These are phyloP conservation scores for Cordyceps fumosorosea DNA, from an alignment of 2,329 filamentous ascomycete genomes.

Conservation along the genomic window DNA sequence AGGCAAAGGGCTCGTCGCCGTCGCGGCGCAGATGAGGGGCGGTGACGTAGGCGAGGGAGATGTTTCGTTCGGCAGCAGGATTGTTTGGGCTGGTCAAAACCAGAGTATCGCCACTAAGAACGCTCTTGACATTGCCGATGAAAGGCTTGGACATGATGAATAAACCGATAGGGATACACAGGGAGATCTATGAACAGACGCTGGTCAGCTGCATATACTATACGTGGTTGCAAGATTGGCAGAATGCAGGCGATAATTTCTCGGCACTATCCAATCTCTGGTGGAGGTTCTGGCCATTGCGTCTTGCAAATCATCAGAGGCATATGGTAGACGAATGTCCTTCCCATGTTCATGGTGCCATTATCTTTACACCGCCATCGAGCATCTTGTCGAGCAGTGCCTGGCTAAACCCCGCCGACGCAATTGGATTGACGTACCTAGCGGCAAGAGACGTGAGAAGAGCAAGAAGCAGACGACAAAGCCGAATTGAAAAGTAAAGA, in stretches of 20 bases:
- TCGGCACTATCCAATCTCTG: not conserved
- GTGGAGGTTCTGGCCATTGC: not conserved
- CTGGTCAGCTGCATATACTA: not conserved
- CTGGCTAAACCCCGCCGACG: not conserved
- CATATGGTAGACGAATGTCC: not conserved
- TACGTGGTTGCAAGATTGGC: not conserved
- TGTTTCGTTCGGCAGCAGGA: slow-evolving; percentile 71
- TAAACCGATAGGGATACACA: slow-evolving; percentile 18
- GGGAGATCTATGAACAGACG: slow-evolving; percentile 1
- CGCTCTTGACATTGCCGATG: slow-evolving; percentile 79
- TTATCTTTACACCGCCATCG: slow-evolving; percentile 10
- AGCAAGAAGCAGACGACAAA: not conserved
- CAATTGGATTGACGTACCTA: slow-evolving; percentile 7
- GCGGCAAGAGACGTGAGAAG: not conserved
- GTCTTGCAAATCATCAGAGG: not conserved
- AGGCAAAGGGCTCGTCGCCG: slow-evolving; percentile 86
- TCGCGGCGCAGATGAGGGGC: slow-evolving; percentile 83
- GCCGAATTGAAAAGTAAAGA: not conserved
- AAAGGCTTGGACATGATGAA: slow-evolving; percentile 46
- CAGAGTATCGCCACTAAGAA: slow-evolving; percentile 88
- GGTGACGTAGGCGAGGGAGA: slow-evolving; percentile 88
- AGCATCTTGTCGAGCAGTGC: not conserved
- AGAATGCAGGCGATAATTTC: not conserved
- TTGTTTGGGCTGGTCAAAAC: slow-evolving; percentile 77
- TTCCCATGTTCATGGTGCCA: not conserved